These are phyloP conservation scores for Fibroporia radiculosa DNA, from an alignment of 768 basidiomycete genomes.

Conservation along the genomic window DNA sequence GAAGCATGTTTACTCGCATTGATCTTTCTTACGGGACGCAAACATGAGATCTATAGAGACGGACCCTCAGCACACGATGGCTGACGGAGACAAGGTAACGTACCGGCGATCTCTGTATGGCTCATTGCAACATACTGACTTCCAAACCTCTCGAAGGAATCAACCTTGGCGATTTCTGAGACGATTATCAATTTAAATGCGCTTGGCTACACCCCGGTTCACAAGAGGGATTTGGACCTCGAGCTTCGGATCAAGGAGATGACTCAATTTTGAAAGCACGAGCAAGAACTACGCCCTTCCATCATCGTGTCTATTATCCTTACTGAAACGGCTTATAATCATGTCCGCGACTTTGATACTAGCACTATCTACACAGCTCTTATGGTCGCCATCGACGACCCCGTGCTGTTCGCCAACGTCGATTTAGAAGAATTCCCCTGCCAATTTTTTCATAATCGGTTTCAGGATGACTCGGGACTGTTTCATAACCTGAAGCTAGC, in stretches of 20 bases:
- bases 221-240: neutral
- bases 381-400: neutral
- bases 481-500: neutral
- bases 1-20: too few species aligned
- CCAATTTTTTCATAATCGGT: neutral
- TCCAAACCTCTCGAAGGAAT: too few species aligned
- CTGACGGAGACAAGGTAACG: too few species aligned
- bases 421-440: neutral
- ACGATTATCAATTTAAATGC: too few species aligned
- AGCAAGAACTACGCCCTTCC: neutral
- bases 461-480: neutral
- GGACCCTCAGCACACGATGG: too few species aligned
- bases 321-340: neutral
- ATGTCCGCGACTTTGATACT: neutral
- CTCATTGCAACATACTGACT: too few species aligned
- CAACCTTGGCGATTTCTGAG: too few species aligned
- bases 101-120: too few species aligned
- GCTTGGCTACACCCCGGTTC: too few species aligned
- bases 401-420: neutral
- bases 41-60: too few species aligned
- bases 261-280: neutral
- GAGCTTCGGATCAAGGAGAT: neutral
- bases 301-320: neutral
- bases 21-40: too few species aligned
- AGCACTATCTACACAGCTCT: constrained; percentile 1